These are phyloP conservation scores for Coprinellus micaceus DNA, from an alignment of 768 basidiomycete species.

Conservation along the genomic window DNA sequence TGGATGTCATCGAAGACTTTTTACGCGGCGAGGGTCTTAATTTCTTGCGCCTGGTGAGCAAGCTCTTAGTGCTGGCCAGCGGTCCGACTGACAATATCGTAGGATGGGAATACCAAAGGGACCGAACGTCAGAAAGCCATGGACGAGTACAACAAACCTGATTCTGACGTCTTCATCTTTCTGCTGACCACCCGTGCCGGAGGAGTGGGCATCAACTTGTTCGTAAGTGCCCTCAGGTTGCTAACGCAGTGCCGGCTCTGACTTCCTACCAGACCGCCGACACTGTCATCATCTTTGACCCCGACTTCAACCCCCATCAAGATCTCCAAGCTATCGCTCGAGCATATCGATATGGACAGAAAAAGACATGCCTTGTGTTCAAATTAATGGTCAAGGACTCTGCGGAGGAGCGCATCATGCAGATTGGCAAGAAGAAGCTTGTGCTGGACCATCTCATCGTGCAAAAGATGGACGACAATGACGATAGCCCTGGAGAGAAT, in stretches of 20 bases:
- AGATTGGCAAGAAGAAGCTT: slow-evolving; percentile 93
- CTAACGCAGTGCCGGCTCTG: too few relatives aligned
- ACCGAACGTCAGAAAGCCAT: slow-evolving; percentile 87
- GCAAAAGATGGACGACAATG: slow-evolving; percentile 91
- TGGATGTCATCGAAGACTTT: slow-evolving; percentile 89
- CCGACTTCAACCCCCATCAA: slow-evolving; percentile 99
- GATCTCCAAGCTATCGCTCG: slow-evolving; percentile 96
- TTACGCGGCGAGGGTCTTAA: slow-evolving; percentile 75
- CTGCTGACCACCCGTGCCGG: slow-evolving; percentile 91
- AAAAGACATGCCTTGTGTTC: slow-evolving; percentile 91
- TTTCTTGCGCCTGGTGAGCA: slow-evolving; percentile 71
- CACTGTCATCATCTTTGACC: slow-evolving; percentile 90
- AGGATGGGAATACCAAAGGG: slow-evolving; percentile 89
- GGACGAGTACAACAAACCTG: slow-evolving; percentile 88
- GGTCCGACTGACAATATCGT: too few relatives aligned
- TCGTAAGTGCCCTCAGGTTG: slow-evolving; percentile 31
- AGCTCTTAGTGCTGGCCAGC: too few relatives aligned
- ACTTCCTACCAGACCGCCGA: slow-evolving; percentile 70
- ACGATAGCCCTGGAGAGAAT: slow-evolving; percentile 65
- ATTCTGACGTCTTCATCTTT: slow-evolving; percentile 88
- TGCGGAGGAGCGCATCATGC: slow-evolving; percentile 90
- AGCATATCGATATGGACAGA: slow-evolving; percentile 91
- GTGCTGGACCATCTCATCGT: slow-evolving; percentile 94
- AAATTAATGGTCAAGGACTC: slow-evolving; percentile 95
- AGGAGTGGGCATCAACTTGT: slow-evolving; percentile 88